Evolutionary conservation across 2,329 filamentous ascomycete genomes (phyloP), one percentile per base, ranked within the genome.

Genomic region (Lizonia empirigonia): DNA sequence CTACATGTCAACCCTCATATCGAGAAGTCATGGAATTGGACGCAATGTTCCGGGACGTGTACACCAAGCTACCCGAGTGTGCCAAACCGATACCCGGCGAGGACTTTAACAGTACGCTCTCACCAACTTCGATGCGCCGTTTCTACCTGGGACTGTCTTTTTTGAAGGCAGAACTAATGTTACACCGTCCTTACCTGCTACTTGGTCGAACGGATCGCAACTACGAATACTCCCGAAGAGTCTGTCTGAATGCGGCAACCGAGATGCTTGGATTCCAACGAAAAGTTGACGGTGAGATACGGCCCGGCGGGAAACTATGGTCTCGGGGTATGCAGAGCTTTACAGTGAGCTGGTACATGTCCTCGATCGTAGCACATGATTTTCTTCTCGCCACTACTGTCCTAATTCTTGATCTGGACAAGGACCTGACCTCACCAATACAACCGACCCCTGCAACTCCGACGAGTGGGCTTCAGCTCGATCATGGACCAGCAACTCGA

Each of bases 311-410:
- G 0, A 69, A 68, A 5, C 52, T 62, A 7, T 65, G 56, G 60
- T 45, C 46, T 8, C 32, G 34, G 12, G 58, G 55, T 20, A 66
- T 61, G n/a, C 70, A 70, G 1, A 56, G 80, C 7, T 67, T 69
- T 41, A 68, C 71, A 4, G 65, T 78, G 29, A 71, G 69, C 32
- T 80, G 76, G 76, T 76, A 77, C 35, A 52, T 78, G 13, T 73
- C 73, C 9, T 76, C 76, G 3, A 56, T 79, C 3, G 69, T 76
- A 40, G 72, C 71, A 2, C 75, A 78, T 47, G 77, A 79, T 52
- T 80, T 80, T 37, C 64, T 81, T 7, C 69, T 80, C 2, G 79
- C 78, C 1, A 76, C 76, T 34, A 79, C 78, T 50, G 71, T 81
- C 16, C 60, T 81, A 4, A 76, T 77, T 29, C 65, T 79, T 3